These are phyloP conservation scores for Phytophthora sansomeana DNA, from an alignment of 352 stramenopile species.

Conservation along the genomic window DNA sequence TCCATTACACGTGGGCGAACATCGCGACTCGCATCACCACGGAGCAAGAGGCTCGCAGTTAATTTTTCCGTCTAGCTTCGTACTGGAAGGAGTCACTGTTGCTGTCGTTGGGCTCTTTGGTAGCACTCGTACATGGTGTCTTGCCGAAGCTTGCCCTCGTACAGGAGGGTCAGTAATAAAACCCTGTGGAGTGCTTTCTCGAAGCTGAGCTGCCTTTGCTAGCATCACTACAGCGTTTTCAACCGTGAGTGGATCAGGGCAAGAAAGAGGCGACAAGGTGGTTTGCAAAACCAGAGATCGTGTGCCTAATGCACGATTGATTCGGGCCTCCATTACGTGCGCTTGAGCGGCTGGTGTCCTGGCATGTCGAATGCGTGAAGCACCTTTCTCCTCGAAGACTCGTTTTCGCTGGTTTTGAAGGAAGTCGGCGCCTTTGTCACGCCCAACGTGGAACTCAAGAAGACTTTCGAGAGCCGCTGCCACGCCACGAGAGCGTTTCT, in stretches of 20 bases:
- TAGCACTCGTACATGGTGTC: constrained; percentile 28
- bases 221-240: constrained; percentile 42
- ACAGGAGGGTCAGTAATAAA: constrained; percentile 27
- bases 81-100: background rate
- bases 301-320: constrained; percentile 52
- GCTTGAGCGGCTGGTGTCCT: constrained; percentile 46
- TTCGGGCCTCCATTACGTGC: constrained; percentile 51
- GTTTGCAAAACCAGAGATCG: constrained; percentile 18
- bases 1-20: constrained; percentile 67
- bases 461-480: constrained; percentile 40
- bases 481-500: constrained; percentile 57
- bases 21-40: constrained; percentile 39
- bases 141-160: constrained; percentile 3
- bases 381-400: constrained; percentile 36
- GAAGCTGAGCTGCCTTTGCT: constrained; percentile 39
- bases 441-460: constrained; percentile 43
- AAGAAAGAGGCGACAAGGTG: constrained; percentile 40
- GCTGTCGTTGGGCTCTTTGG: constrained; percentile 18
- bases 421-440: constrained; percentile 55
- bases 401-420: constrained; percentile 59
- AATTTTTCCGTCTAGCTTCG: constrained; percentile 8
- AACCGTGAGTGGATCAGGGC: constrained; percentile 46
- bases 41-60: constrained; percentile 39
- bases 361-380: constrained; percentile 52
- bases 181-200: constrained; percentile 27